Evolutionary conservation across 2,329 filamentous ascomycete species (phyloP).

Genomic region (Penicillium freii): DNA sequence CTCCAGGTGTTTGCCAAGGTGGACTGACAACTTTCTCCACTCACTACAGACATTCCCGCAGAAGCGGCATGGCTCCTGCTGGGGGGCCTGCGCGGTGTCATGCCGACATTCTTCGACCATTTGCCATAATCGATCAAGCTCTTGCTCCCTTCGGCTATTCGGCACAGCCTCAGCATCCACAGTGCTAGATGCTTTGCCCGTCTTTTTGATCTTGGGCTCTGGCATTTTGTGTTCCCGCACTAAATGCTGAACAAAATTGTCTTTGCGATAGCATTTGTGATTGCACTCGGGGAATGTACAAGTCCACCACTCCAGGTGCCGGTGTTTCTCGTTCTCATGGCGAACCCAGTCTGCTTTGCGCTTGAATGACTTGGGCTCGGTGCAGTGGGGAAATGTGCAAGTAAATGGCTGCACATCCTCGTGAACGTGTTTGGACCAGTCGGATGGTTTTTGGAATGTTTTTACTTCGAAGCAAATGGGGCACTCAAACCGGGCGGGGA

Average conservation of each 20-base stretch:
- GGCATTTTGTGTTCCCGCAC: conserved; percentile 85
- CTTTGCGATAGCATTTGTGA: conserved; percentile 80
- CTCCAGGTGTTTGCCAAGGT: conserved; percentile 92
- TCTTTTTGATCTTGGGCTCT: conserved; percentile 74
- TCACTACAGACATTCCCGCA: conserved; percentile 76
- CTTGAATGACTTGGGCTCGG: conserved; percentile 88
- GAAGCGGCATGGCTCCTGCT: conserved; percentile 82
- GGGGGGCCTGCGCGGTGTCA: conserved; percentile 62
- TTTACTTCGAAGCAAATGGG: conserved; percentile 81
- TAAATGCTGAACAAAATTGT: conserved; percentile 91
- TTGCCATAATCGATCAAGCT: conserved; percentile 67
- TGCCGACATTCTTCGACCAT: conserved; percentile 75
- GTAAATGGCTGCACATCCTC: conserved; percentile 93
- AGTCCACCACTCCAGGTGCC: conserved; percentile 87
- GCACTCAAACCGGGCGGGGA: conserved; percentile 89
- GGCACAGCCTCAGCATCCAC: conserved; percentile 22
- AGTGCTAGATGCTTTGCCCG: conserved; percentile 54
- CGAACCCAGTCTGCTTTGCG: conserved; percentile 94
- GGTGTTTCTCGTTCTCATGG: conserved; percentile 87
- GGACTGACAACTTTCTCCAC: conserved; percentile 94
- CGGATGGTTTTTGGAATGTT: conserved; percentile 84
- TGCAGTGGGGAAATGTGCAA: conserved; percentile 81
- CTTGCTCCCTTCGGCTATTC: conserved; percentile 32
- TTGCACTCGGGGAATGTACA: conserved; percentile 78
- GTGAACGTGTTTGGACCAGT: conserved; percentile 96